Evolutionary conservation across 129 eudicot species (phyloP).

Genomic region (Chrysanthemum makinoi): DNA sequence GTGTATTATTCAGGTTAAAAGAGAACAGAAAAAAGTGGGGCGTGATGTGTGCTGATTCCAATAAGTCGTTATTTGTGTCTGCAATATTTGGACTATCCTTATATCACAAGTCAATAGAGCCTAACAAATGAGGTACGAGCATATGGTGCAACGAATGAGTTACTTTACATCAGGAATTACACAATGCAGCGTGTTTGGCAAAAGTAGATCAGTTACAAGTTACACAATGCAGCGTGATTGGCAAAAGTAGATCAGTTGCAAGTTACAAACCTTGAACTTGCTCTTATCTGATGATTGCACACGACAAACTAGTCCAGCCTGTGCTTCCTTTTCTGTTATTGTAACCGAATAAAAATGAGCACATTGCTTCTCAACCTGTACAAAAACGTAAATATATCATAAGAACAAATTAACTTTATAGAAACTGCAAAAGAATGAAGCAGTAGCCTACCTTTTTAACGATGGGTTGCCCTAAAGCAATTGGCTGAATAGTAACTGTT

Average conservation of each 20-base stretch:
- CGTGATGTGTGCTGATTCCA: neutral
- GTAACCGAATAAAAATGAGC: slow-evolving; percentile 94
- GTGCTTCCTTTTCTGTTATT: slow-evolving; percentile 80
- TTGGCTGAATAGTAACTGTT: slow-evolving; percentile 51
- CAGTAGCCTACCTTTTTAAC: slow-evolving; percentile 60
- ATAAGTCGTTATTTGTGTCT: too few relatives aligned
- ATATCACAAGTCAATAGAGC: neutral
- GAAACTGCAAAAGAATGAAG: slow-evolving; percentile 4
- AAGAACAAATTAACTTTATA: slow-evolving; percentile 22
- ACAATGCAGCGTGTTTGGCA: neutral
- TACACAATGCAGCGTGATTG: slow-evolving; percentile 7
- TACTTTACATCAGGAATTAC: neutral
- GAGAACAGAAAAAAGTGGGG: slow-evolving; percentile 2
- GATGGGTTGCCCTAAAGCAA: slow-evolving; percentile 68
- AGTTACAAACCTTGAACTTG: slow-evolving; percentile 82
- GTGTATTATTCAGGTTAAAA: neutral
- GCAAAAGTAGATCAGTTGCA: neutral
- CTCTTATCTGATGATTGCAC: slow-evolving; percentile 87
- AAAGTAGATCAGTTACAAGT: neutral
- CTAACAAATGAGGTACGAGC: neutral
- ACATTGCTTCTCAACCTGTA: slow-evolving; percentile 90
- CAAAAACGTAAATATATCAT: slow-evolving; percentile 14
- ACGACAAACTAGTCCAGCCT: slow-evolving; percentile 82
- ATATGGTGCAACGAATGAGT: too few relatives aligned
- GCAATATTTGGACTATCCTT: too few relatives aligned